Evolutionary conservation across 257 asterid species (phyloP).

Genomic region (Jasminum sambac): DNA sequence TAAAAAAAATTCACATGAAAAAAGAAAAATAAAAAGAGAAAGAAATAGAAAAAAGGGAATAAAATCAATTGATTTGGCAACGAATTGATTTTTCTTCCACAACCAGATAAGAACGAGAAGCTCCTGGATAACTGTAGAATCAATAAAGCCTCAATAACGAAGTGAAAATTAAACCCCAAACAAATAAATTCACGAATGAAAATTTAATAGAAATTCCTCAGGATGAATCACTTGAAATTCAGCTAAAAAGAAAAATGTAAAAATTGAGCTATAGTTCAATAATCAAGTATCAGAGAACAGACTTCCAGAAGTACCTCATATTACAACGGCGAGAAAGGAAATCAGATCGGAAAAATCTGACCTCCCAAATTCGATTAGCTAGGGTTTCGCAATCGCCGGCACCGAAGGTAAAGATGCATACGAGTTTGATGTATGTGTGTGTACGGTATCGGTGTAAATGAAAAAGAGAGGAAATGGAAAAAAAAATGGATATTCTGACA

Average conservation of each 20-base stretch:
- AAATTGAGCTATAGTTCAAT: neutral
- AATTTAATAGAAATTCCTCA: neutral
- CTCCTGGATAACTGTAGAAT: neutral
- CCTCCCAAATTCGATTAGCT: conserved; percentile 28
- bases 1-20: neutral
- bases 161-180: conserved; percentile 3
- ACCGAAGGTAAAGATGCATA: conserved; percentile 24
- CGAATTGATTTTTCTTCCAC: neutral
- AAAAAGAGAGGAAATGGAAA: conserved; percentile 7
- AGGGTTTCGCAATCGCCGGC: conserved; percentile 47
- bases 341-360: conserved; percentile 26
- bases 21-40: neutral
- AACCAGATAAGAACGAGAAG: neutral
- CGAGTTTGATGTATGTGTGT: conserved; percentile 19
- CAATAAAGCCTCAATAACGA: neutral
- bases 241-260: neutral
- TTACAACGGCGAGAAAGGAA: neutral
- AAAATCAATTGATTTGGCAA: conserved; percentile 3
- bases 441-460: neutral
- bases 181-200: neutral
- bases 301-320: neutral
- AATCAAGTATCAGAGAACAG: neutral
- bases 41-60: neutral
- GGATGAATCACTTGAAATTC: conserved; percentile 23
- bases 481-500: conserved; percentile 21